Conservation (phyloP, 306 rosid species). For the Trichosanthes cucumerina region DNA sequence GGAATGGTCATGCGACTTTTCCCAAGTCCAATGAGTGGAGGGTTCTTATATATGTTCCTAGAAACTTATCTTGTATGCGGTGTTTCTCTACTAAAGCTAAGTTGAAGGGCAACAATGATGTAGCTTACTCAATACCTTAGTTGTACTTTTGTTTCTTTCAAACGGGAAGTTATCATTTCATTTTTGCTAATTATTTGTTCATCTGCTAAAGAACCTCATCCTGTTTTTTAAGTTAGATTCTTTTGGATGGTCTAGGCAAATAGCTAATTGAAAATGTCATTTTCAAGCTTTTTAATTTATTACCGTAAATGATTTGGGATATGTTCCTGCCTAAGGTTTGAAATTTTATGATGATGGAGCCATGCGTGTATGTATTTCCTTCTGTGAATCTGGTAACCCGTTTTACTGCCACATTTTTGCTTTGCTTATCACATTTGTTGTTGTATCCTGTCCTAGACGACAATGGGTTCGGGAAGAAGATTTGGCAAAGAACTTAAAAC, state of each 20-base stretch:
- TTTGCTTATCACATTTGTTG: neutral
- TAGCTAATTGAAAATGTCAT: neutral
- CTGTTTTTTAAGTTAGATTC: neutral
- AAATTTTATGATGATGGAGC: neutral
- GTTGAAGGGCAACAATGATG: neutral
- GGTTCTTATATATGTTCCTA: no score
- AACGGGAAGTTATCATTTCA: neutral
- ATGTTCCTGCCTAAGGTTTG: neutral
- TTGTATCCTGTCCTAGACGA: conserved; percentile 32
- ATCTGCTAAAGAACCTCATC: neutral
- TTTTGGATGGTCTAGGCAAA: conserved; percentile 1
- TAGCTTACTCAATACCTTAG: neutral
- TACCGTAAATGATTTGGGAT: neutral
- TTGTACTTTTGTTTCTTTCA: neutral
- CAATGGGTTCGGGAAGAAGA: conserved; percentile 98
- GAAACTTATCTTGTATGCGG: neutral
- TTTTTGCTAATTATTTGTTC: neutral
- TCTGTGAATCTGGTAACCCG: neutral
- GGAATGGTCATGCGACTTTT: no score
- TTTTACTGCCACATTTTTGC: conserved; percentile 8
- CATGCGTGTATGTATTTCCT: neutral
- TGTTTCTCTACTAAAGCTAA: neutral
- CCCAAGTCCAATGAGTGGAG: no score
- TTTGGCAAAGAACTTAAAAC: conserved; percentile 88
- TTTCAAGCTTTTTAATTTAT: neutral